A percentile compares a stretch with the other conserved stretches of the same genome.
Evolutionary conservation across 2,329 filamentous ascomycete species (phyloP).

Genomic region (Penicillium sp.): DNA sequence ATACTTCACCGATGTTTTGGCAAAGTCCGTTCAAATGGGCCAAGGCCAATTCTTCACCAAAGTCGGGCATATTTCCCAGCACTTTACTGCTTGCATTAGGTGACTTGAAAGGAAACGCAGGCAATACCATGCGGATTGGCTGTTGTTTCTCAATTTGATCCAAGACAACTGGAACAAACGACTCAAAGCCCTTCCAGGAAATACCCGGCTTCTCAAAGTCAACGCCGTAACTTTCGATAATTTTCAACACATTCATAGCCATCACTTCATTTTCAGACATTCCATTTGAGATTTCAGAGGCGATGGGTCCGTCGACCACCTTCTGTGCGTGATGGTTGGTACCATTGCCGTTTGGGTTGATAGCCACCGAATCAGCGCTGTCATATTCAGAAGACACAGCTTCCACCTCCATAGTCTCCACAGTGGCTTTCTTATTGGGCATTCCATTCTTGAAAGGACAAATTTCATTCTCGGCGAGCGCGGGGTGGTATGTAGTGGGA

Average conservation of each 20-base stretch:
- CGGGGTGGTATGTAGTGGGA: constrained; percentile 6
- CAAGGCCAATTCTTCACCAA: constrained; percentile 46
- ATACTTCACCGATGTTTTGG: constrained; percentile 39
- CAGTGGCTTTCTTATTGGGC: background rate
- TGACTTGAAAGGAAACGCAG: constrained; percentile 33
- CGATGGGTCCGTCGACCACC: background rate
- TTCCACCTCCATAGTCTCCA: background rate
- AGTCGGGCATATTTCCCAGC: constrained; percentile 39
- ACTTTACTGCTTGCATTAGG: constrained; percentile 34
- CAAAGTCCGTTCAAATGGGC: constrained; percentile 42
- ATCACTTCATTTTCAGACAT: constrained; percentile 7
- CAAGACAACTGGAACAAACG: constrained; percentile 24
- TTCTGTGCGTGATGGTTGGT: constrained; percentile 8
- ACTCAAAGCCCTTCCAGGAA: constrained; percentile 28
- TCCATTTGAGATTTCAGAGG: background rate
- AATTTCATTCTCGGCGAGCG: constrained; percentile 8
- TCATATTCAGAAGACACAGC: constrained; percentile 7
- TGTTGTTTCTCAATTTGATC: constrained; percentile 20
- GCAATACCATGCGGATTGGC: constrained; percentile 31
- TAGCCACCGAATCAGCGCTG: constrained; percentile 1
- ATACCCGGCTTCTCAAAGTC: constrained; percentile 24
- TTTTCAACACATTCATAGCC: constrained; percentile 20
- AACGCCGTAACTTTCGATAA: constrained; percentile 29
- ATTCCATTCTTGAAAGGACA: background rate
- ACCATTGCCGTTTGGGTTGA: constrained; percentile 18